A percentile compares a stretch with the other conserved stretches of the same genome.
Conservation (phyloP, 73 alveolate species). For the Blepharisma stoltei region DNA sequence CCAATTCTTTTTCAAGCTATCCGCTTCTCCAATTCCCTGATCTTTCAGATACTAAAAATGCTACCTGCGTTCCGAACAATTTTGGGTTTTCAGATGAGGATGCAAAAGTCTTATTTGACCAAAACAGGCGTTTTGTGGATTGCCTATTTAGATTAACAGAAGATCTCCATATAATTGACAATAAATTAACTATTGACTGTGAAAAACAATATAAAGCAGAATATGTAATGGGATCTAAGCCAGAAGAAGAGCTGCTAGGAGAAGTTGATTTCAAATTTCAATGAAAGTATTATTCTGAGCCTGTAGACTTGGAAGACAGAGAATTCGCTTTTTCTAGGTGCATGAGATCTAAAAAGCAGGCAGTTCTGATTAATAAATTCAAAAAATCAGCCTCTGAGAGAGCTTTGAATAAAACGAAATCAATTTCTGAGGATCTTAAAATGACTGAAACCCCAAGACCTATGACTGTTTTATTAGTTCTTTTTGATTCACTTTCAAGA, state of each 20-base stretch:
- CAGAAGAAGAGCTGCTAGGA: constrained; percentile 20
- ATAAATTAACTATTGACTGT: too few species aligned
- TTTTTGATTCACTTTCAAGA: constrained; percentile 5
- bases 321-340: constrained; percentile 16
- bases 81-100: too few species aligned
- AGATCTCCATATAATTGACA: too few species aligned
- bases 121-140: too few species aligned
- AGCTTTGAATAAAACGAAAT: not conserved
- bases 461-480: constrained; percentile 1
- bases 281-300: not conserved
- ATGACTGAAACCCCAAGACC: not conserved
- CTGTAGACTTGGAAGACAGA: not conserved
- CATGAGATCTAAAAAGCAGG: not conserved
- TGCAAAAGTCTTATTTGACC: too few species aligned
- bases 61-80: too few species aligned
- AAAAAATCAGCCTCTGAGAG: not conserved
- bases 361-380: not conserved
- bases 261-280: not conserved
- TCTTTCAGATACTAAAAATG: too few species aligned
- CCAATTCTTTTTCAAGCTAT: too few species aligned
- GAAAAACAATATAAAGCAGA: too few species aligned
- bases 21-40: too few species aligned
- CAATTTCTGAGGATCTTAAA: not conserved
- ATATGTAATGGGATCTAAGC: not conserved
- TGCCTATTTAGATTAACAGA: too few species aligned